Evolutionary conservation across 805 yeast genomes (phyloP).

Genomic region (Saccharomycopsis microspora): DNA sequence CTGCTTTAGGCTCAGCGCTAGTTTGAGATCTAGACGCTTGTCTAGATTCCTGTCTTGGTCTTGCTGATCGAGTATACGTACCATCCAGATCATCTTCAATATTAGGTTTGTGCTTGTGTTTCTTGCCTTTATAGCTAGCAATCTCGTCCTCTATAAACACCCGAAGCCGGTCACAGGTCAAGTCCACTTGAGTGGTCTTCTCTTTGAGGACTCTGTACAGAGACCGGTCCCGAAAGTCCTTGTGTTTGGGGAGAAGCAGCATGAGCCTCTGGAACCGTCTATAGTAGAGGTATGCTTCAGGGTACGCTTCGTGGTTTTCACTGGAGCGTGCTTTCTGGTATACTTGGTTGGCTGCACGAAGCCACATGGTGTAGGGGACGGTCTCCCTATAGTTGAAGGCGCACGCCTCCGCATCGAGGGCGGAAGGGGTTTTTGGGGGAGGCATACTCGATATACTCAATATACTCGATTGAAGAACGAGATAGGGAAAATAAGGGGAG

Average conservation of each 20-base stretch:
- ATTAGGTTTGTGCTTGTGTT: slow-evolving; percentile 13
- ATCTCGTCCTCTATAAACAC: slow-evolving; percentile 9
- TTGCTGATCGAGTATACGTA: no score
- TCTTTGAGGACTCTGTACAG: slow-evolving; percentile 3
- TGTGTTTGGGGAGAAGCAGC: slow-evolving; percentile 23
- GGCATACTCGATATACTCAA: no score
- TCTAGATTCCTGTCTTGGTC: background rate
- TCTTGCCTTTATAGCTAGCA: slow-evolving; percentile 21
- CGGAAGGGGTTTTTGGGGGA: slow-evolving; percentile 13
- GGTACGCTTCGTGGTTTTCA: slow-evolving; percentile 22
- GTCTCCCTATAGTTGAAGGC: slow-evolving; percentile 3
- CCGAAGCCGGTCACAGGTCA: background rate
- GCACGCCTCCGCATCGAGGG: slow-evolving; percentile 7
- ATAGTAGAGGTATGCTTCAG: slow-evolving; percentile 27
- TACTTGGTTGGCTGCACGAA: slow-evolving; percentile 8
- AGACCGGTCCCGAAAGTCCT: slow-evolving; percentile 19
- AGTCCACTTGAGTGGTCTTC: background rate
- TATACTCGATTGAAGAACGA: no score
- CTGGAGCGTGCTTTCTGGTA: slow-evolving; percentile 19
- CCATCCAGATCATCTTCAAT: no score
- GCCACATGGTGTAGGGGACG: slow-evolving; percentile 12
- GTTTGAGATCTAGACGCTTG: background rate
- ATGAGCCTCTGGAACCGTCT: slow-evolving; percentile 26
- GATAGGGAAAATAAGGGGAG: no score
- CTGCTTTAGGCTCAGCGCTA: no score